These are phyloP conservation scores for Flueggea neowawraea DNA, from an alignment of 441 rosid species.

Conservation along the genomic window DNA sequence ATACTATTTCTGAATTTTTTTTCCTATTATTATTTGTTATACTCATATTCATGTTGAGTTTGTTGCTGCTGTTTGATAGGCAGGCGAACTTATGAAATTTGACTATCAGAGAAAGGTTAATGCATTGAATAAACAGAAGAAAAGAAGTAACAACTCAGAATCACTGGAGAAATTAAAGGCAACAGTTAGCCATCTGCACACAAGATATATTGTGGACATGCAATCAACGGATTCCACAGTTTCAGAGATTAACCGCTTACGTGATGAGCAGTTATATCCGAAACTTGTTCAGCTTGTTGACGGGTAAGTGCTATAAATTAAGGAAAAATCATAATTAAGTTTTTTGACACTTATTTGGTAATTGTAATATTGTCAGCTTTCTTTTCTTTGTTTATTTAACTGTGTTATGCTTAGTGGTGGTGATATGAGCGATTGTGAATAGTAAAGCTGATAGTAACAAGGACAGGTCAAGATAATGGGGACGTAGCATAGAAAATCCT, in stretches of 20 bases:
- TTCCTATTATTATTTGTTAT: not conserved
- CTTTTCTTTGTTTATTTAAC: not conserved
- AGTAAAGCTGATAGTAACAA: too few species aligned
- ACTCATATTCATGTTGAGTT: constrained; percentile 19
- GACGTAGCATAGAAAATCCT: too few species aligned
- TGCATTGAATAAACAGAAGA: constrained; percentile 65
- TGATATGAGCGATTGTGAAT: too few species aligned
- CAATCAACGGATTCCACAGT: constrained; percentile 98
- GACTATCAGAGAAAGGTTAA: constrained; percentile 88
- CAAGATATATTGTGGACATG: constrained; percentile 96
- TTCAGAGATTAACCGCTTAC: constrained; percentile 83
- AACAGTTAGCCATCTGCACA: constrained; percentile 83
- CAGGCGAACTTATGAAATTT: constrained; percentile 81
- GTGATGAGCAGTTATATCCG: constrained; percentile 80
- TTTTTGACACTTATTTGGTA: not conserved
- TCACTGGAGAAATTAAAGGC: constrained; percentile 88
- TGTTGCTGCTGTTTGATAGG: constrained; percentile 44
- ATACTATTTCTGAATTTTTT: not conserved
- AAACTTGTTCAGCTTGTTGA: constrained; percentile 79
- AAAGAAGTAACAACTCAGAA: constrained; percentile 58
- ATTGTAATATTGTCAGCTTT: not conserved
- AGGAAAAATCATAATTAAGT: too few species aligned
- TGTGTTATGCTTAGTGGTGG: too few species aligned
- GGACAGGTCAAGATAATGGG: too few species aligned
- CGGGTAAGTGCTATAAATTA: constrained; percentile 50